phyloP scores from a whole-genome alignment of 2,329 filamentous ascomycete genomes.

The Fusarium beomiforme region DNA sequence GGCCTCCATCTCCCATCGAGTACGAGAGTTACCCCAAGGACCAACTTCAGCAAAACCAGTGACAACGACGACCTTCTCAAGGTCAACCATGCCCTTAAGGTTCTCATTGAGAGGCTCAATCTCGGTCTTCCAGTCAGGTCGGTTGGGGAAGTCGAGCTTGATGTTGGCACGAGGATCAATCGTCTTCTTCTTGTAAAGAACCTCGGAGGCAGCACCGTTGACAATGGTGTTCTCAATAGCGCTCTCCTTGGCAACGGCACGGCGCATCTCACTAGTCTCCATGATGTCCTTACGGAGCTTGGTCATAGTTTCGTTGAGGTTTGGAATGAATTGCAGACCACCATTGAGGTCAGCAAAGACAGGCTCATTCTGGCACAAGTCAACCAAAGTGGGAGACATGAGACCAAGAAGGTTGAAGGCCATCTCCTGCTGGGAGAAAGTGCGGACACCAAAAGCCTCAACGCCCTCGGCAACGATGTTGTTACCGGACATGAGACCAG shows the following conservation, averaged over 20 bases:
- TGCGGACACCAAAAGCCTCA: conserved; percentile 95
- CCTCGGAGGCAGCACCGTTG: conserved; percentile 92
- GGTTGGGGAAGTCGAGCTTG: conserved; percentile 92
- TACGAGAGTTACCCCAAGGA: conserved; percentile 98
- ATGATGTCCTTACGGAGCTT: conserved; percentile 93
- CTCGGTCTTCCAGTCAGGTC: conserved; percentile 92
- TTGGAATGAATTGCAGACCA: conserved; percentile 95
- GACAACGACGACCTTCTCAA: conserved; percentile 97
- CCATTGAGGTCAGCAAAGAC: conserved; percentile 98
- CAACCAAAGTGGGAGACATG: conserved; percentile 93
- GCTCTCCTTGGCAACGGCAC: conserved; percentile 94
- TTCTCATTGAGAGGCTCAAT: conserved; percentile 87
- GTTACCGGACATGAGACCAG: conserved; percentile 97
- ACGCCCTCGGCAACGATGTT: conserved; percentile 98
- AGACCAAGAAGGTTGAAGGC: conserved; percentile 97
- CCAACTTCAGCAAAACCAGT: conserved; percentile 96
- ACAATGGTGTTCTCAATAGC: conserved; percentile 97
- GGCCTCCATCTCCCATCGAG: conserved; percentile 99
- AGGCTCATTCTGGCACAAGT: conserved; percentile 94
- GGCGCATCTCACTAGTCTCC: conserved; percentile 92
- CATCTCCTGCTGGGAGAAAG: conserved; percentile 99
- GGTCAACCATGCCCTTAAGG: conserved; percentile 97
- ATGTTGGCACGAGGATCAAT: conserved; percentile 96
- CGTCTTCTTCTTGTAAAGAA: conserved; percentile 92
- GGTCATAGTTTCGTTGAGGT: conserved; percentile 94